Conservation (phyloP, 306 rosid species). For the Gynostemma pentaphyllum region DNA sequence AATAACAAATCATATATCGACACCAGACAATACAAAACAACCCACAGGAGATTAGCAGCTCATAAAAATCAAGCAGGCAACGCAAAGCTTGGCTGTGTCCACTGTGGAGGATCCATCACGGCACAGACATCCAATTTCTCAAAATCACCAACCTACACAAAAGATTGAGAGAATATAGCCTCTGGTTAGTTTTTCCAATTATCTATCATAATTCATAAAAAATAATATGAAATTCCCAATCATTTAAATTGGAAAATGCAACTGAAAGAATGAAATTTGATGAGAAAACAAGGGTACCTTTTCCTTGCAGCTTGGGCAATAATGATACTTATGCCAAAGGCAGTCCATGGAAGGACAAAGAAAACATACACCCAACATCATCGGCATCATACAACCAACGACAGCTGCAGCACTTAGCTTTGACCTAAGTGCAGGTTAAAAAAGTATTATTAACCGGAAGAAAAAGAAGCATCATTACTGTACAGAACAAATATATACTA, state of each 20-base stretch:
- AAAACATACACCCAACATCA: constrained; percentile 80
- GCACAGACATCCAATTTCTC: constrained; percentile 68
- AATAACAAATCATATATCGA: not conserved
- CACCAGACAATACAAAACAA: not conserved
- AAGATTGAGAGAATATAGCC: constrained; percentile 1
- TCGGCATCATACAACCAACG: constrained; percentile 74
- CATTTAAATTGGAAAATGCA: not conserved
- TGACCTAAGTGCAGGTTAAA: constrained; percentile 38
- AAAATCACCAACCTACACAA: constrained; percentile 62
- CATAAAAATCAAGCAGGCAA: constrained; percentile 31
- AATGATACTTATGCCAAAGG: constrained; percentile 91
- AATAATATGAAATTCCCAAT: not conserved
- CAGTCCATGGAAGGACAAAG: constrained; percentile 82
- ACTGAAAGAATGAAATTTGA: not conserved
- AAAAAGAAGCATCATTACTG: not conserved
- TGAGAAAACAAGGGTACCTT: constrained; percentile 30
- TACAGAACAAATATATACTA: not conserved
- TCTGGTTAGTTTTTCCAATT: not conserved
- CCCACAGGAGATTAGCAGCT: not conserved
- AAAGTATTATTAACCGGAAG: not conserved
- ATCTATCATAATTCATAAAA: not conserved
- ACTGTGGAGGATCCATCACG: constrained; percentile 76
- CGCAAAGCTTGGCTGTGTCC: constrained; percentile 82
- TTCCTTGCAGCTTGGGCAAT: constrained; percentile 64
- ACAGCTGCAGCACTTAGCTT: constrained; percentile 66